A percentile compares a stretch with the other conserved stretches of the same genome.
Evolutionary conservation across 345 rosid species (phyloP).

Genomic region (Corchorus capsularis): DNA sequence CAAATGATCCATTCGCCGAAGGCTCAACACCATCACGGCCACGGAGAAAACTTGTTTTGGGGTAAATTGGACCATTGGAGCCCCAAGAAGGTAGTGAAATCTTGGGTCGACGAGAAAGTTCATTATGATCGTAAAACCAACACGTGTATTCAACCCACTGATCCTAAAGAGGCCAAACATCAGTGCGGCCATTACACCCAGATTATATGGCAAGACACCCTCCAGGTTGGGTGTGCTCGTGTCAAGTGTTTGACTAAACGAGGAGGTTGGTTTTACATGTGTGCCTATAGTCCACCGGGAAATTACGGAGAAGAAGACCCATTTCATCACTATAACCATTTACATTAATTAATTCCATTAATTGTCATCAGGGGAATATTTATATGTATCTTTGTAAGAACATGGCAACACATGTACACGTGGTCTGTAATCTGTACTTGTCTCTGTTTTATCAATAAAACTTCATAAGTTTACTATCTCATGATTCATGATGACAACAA

Average conservation of each 20-base stretch:
- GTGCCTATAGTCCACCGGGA: slow-evolving; percentile 49
- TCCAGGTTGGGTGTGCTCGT: slow-evolving; percentile 42
- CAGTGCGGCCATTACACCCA: slow-evolving; percentile 60
- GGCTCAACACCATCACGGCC: not conserved
- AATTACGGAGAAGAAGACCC: slow-evolving; percentile 46
- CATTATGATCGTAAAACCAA: slow-evolving; percentile 24
- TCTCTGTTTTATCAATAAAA: not conserved
- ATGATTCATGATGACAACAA: too few species aligned
- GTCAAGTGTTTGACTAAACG: slow-evolving; percentile 22
- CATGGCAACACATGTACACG: not conserved
- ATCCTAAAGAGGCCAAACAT: not conserved
- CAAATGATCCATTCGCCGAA: slow-evolving; percentile 38
- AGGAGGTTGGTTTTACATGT: slow-evolving; percentile 36
- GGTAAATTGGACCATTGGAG: slow-evolving; percentile 34
- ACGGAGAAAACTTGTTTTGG: slow-evolving; percentile 62
- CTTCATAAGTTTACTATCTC: too few species aligned
- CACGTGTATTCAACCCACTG: slow-evolving; percentile 23
- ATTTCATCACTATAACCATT: slow-evolving; percentile 2
- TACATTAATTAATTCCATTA: too few species aligned
- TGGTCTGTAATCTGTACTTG: not conserved
- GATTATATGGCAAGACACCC: slow-evolving; percentile 42
- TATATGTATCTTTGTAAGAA: not conserved
- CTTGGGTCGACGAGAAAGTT: slow-evolving; percentile 42
- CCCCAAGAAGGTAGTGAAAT: slow-evolving; percentile 30
- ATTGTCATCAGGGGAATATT: too few species aligned